Base-by-base conservation (phyloP, 2,329 filamentous ascomycete genomes). In the Aspergillus aculeatinus region DNA sequence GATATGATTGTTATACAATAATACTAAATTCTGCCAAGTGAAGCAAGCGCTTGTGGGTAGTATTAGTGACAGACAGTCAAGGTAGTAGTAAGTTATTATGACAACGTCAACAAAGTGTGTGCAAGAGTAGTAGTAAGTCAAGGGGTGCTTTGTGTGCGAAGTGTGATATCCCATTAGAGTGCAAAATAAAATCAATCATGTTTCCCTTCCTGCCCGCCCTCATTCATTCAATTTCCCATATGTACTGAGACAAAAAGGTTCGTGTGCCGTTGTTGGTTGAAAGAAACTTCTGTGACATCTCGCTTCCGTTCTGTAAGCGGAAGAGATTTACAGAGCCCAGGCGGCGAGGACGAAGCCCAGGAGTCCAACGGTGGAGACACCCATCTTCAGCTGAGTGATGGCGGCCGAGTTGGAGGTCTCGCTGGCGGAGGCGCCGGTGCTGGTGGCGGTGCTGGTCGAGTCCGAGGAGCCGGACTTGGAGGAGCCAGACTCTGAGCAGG, bases 261-360 rank as follows among this genome's bases (percentile, higher is more conserved):
- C 16, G 33, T 12, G 33, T 35, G 33, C 33, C 33, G 33, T 35
- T 33, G 14, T 19, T n/a, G 39, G 14, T 44, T 16, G 3, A 6
- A n/a, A 5, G 2, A 16, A 5, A n/a, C 39, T 19, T 44, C 16
- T 44, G 39, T 44, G 14, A 16, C n/a, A 16, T 16, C 16, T 44
- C 33, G 33, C 23, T 23, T 16, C 14, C 12, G 21, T 27, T 49
- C 5, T 14, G 14, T 21, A 25, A 49, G 10, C 21, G 23, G 21
- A 5, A 5, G 23, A n/a, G 16, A 29, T 58, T 73, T 70, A 78
- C 65, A 78, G 70, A 66, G 72, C 74, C 58, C 75, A 72, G 49
- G 73, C 72, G 58, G 74, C 76, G 53, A 75, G 57, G 14, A 75
- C 61, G 50, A 77, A 64, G 39, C 75, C 75, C 16, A 76, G 49